Percentiles rank a stretch among this genome's conserved stretches.
These are phyloP conservation scores for Penicillium sp. DNA, from an alignment of 2,329 filamentous ascomycete species.

Conservation along the genomic window DNA sequence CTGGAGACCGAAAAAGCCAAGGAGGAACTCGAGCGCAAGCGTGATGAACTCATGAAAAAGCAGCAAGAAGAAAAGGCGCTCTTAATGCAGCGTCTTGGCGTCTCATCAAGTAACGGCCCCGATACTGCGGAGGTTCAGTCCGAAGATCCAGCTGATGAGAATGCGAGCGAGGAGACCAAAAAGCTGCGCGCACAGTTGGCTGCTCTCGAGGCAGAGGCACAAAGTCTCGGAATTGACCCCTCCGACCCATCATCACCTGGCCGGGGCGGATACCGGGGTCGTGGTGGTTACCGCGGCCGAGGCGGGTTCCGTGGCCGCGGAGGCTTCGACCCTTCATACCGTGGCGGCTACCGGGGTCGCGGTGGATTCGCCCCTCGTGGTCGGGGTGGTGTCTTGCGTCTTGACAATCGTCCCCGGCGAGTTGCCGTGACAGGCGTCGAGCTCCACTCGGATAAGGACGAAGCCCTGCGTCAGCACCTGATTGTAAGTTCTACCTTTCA, in stretches of 20 bases:
- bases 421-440: constrained; percentile 53
- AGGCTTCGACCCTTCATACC: constrained; percentile 40
- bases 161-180: constrained; percentile 51
- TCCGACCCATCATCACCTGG: constrained; percentile 27
- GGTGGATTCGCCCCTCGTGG: constrained; percentile 41
- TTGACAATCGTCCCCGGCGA: constrained; percentile 60
- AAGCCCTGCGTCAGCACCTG: constrained; percentile 58
- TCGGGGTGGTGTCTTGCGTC: constrained; percentile 54
- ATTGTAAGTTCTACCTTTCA: constrained; percentile 38
- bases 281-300: constrained; percentile 38
- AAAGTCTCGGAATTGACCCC: constrained; percentile 54
- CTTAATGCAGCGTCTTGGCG: constrained; percentile 51
- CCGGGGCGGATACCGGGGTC: constrained; percentile 34
- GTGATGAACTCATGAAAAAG: constrained; percentile 50
- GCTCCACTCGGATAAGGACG: constrained; percentile 52
- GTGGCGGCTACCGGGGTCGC: constrained; percentile 45
- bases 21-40: constrained; percentile 55
- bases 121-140: constrained; percentile 24
- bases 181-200: constrained; percentile 56
- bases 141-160: constrained; percentile 30
- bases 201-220: constrained; percentile 56
- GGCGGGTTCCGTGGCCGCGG: constrained; percentile 46
- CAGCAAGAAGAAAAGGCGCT: constrained; percentile 57
- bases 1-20: constrained; percentile 54
- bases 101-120: constrained; percentile 36